phyloP scores from a whole-genome alignment of 805 yeast species.

The Saccharomyces eubayanus region DNA sequence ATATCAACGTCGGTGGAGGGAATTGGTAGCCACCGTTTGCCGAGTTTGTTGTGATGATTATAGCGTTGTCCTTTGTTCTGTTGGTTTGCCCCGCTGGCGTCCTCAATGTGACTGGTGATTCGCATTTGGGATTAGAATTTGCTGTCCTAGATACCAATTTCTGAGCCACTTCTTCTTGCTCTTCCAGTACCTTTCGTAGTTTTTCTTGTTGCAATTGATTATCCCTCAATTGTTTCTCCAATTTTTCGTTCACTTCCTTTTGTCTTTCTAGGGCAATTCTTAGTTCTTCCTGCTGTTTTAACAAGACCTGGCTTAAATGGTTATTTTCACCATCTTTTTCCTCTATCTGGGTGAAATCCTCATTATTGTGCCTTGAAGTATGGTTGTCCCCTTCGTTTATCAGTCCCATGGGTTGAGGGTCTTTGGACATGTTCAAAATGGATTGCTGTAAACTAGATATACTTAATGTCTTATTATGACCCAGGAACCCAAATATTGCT shows the following conservation, averaged over 20 bases:
- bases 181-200: conserved; percentile 22
- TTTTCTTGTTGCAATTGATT: conserved; percentile 26
- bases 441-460: conserved; percentile 39
- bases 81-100: conserved; percentile 7
- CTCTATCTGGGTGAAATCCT: background rate
- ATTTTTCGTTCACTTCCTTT: conserved; percentile 23
- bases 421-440: conserved; percentile 7
- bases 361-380: background rate
- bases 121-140: background rate
- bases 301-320: conserved; percentile 16
- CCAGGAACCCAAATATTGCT: conserved; percentile 66
- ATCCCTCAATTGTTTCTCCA: conserved; percentile 23
- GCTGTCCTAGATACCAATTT: background rate
- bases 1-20: conserved; percentile 24
- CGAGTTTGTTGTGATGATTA: conserved; percentile 28
- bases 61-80: conserved; percentile 7
- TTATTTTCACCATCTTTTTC: background rate
- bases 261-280: conserved; percentile 27
- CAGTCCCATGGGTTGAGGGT: conserved; percentile 3
- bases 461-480: conserved; percentile 55
- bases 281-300: conserved; percentile 27
- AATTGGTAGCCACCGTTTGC: conserved; percentile 27
- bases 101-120: conserved; percentile 6
- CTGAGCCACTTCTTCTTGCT: conserved; percentile 8
- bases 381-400: background rate